Base-by-base conservation (phyloP, 2,329 filamentous ascomycete genomes). In the Colletotrichum kahawae region DNA sequence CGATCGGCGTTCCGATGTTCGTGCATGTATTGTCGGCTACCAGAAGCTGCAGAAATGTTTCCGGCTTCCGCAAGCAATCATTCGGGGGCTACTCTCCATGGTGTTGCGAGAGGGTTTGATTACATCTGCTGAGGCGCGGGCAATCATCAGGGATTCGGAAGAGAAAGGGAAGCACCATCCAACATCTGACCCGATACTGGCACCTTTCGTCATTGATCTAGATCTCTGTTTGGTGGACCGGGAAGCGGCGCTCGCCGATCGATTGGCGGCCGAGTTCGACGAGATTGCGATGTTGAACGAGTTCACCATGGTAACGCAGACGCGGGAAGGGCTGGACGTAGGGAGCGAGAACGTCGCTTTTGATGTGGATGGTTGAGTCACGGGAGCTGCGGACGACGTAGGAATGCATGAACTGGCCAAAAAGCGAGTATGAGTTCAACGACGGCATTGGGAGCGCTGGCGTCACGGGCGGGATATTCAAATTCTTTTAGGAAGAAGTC, bases 211-310 rank as follows among this genome's bases (percentile, higher is more conserved):
- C 5, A 21, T 74, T 5, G 67, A 74, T 7, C 71, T 74, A 3
- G 71, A 74, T 13, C 59, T 74, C 2, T 62, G 59, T 4, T 10
- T 69, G 21, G 10, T 60, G 14, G 51, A 74, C 4, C 57, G 48
- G 13, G 21, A 13, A 36, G 71, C 71, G 8, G 71, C 71, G 10
- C 7, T 59, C 1, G 71, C 51, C 34, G 60, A 60, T 6, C 18
- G 24, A 4, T 14, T 74, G 21, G 71, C 71, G 10, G 71, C 59
- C 1, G 67, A 74, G 21, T 74, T 74, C 8, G 67, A 74, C 27
- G 71, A 74, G 29, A 67, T 74, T 7, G 71, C 71, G 16, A 70
- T 74, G 18, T 13, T 74, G 3, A 65, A 74, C 29, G 67, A 74
- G 14, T 74, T 74, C 14, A 74, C 71, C 2, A 36, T 74, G 27